phyloP scores from a whole-genome alignment of 257 asterid genomes.

The Perilla frutescens region DNA sequence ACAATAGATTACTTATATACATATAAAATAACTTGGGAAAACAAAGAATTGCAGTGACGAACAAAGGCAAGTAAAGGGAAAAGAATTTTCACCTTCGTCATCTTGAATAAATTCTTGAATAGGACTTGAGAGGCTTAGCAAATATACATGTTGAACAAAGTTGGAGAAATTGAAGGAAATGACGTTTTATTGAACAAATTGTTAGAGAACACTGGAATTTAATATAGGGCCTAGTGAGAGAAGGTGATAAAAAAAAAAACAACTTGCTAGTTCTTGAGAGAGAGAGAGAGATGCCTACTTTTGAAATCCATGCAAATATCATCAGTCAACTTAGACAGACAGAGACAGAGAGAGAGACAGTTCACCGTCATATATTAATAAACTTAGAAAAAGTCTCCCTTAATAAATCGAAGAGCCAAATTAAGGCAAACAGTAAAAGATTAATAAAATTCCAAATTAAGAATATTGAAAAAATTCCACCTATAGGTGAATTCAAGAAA shows the following conservation, averaged over 20 bases:
- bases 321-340: conserved; percentile 16
- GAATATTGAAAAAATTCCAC: not conserved
- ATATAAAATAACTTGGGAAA: not conserved
- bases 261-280: not conserved
- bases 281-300: not conserved
- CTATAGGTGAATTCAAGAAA: not conserved
- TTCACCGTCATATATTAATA: not conserved
- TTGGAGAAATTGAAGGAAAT: conserved; percentile 22
- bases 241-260: not conserved
- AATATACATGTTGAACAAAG: conserved; percentile 25
- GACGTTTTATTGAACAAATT: conserved; percentile 20
- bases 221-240: not conserved
- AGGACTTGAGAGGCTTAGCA: conserved; percentile 27
- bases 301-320: conserved; percentile 19
- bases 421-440: not conserved
- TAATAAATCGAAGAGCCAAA: conserved; percentile 28
- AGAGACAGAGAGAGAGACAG: not conserved
- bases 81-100: conserved; percentile 44
- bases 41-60: not conserved
- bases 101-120: conserved; percentile 28
- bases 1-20: conserved; percentile 20
- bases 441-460: too few species aligned
- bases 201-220: too few species aligned
- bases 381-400: conserved; percentile 16
- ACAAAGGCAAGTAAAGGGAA: not conserved